Evolutionary conservation across 2,329 filamentous ascomycete genomes (phyloP).

Genomic region (Xylariaceae sp.): DNA sequence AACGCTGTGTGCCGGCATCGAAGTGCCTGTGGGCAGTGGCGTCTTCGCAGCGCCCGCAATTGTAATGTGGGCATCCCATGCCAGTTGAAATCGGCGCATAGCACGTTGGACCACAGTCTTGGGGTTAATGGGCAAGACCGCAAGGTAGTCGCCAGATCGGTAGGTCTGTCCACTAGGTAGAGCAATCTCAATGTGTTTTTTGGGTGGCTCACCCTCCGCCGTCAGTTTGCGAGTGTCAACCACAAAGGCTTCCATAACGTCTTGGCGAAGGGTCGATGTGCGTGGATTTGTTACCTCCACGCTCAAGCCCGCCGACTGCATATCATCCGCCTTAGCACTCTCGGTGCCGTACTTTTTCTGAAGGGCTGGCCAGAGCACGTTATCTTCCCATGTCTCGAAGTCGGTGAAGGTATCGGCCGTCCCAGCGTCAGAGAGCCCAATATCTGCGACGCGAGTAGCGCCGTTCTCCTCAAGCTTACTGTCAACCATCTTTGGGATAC

Average conservation of each 20-base stretch:
- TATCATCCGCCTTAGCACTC: slow-evolving; percentile 27
- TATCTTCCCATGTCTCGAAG: slow-evolving; percentile 66
- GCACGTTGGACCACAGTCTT: slow-evolving; percentile 66
- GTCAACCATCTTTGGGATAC: slow-evolving; percentile 61
- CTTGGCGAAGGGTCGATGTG: slow-evolving; percentile 65
- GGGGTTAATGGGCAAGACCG: slow-evolving; percentile 75
- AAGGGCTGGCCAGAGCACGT: slow-evolving; percentile 58
- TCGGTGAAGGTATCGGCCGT: slow-evolving; percentile 62
- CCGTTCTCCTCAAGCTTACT: slow-evolving; percentile 54
- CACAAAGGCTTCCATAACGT: slow-evolving; percentile 68
- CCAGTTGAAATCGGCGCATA: slow-evolving; percentile 69
- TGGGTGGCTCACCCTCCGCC: slow-evolving; percentile 57
- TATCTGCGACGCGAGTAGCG: slow-evolving; percentile 53
- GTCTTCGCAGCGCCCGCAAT: slow-evolving; percentile 61
- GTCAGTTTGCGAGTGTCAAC: slow-evolving; percentile 60
- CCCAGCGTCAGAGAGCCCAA: slow-evolving; percentile 60
- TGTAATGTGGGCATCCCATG: slow-evolving; percentile 72
- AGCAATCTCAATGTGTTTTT: slow-evolving; percentile 71
- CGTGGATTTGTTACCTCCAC: slow-evolving; percentile 62
- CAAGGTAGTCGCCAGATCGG: slow-evolving; percentile 77
- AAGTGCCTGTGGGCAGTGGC: slow-evolving; percentile 60
- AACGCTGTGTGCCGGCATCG: slow-evolving; percentile 67
- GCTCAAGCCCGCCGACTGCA: slow-evolving; percentile 43
- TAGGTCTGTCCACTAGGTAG: slow-evolving; percentile 72
- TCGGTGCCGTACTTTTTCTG: slow-evolving; percentile 42